Percentiles rank a stretch among this genome's conserved stretches.
phyloP scores from a whole-genome alignment of 768 basidiomycete species.

The Xerocomellus chrysenteron region DNA sequence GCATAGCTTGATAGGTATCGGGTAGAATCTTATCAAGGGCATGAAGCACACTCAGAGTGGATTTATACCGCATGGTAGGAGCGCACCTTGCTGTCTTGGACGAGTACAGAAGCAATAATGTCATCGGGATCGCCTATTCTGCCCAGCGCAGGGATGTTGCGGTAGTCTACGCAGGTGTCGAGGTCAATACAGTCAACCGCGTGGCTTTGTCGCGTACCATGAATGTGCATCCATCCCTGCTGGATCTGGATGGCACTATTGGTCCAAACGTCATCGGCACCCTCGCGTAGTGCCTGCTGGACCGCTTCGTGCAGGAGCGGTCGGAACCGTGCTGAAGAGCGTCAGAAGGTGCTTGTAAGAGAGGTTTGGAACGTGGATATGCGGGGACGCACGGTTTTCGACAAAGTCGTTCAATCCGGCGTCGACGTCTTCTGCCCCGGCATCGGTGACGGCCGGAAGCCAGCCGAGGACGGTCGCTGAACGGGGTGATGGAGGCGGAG shows the following conservation, averaged over 20 bases:
- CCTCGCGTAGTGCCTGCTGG: conserved; percentile 50
- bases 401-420: conserved; percentile 68
- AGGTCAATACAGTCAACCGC: background rate
- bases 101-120: conserved; percentile 74
- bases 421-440: conserved; percentile 34
- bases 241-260: conserved; percentile 64
- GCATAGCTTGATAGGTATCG: conserved; percentile 82
- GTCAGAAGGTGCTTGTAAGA: background rate
- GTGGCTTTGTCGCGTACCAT: conserved; percentile 39
- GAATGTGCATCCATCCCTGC: conserved; percentile 87
- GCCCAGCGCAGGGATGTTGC: conserved; percentile 72
- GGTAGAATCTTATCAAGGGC: conserved; percentile 49
- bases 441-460: conserved; percentile 52
- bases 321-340: conserved; percentile 53
- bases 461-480: conserved; percentile 65
- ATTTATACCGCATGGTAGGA: background rate
- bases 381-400: conserved; percentile 58
- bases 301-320: conserved; percentile 60
- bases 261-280: conserved; percentile 62
- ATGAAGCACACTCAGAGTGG: background rate
- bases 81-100: conserved; percentile 63
- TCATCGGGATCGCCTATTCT: conserved; percentile 84
- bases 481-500: conserved; percentile 42
- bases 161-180: conserved; percentile 46
- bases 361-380: background rate